Evolutionary conservation across 306 rosid genomes (phyloP).

Genomic region (Canavalia gladiata): DNA sequence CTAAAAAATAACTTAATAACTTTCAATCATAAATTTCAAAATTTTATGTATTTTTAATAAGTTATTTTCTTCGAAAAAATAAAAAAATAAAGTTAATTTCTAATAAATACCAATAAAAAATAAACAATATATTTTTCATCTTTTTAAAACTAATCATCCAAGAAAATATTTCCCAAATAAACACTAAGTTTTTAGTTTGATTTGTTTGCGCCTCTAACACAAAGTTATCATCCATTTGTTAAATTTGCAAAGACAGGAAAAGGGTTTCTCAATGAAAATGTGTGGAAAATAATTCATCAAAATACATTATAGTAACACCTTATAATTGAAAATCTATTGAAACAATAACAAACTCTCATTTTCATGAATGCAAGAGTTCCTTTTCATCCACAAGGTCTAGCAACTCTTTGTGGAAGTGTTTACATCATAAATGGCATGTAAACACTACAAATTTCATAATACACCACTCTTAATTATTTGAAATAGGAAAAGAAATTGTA

Average conservation of each 20-base stretch:
- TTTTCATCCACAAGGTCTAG: slow-evolving; percentile 20
- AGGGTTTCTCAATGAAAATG: neutral
- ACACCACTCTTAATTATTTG: slow-evolving; percentile 27
- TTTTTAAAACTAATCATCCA: no score
- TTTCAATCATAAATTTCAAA: no score
- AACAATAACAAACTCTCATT: neutral
- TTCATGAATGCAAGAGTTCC: slow-evolving; percentile 3
- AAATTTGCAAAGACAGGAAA: neutral
- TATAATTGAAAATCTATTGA: neutral
- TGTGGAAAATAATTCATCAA: neutral
- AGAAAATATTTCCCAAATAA: no score
- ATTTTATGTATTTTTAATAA: no score
- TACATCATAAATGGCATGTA: slow-evolving; percentile 12
- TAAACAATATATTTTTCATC: no score
- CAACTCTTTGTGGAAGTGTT: neutral
- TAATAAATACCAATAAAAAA: no score
- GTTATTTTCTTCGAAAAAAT: no score
- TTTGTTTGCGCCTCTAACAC: neutral
- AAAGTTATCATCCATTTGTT: neutral
- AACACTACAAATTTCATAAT: slow-evolving; percentile 17
- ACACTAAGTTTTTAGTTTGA: neutral
- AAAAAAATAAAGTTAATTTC: no score
- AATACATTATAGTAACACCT: no score
- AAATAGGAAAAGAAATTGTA: slow-evolving; percentile 41
- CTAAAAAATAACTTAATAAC: no score